These are phyloP conservation scores for Stagonosporopsis chrysanthemi DNA, from an alignment of 2,329 filamentous ascomycete species.

Conservation along the genomic window DNA sequence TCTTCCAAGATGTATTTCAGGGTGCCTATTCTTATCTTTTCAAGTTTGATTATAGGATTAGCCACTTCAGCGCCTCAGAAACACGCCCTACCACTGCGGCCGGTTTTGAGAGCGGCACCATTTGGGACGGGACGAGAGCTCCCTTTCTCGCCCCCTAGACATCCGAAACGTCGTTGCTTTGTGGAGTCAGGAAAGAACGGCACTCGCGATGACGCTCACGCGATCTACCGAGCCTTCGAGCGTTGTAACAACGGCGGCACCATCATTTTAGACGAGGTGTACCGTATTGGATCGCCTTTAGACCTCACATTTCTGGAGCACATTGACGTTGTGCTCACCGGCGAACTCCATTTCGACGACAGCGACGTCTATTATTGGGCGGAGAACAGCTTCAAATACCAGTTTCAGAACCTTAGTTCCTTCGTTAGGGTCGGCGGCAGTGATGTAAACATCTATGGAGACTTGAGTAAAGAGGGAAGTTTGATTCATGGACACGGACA, in stretches of 20 bases:
- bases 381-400: slow-evolving; percentile 64
- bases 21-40: not conserved
- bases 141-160: slow-evolving; percentile 6
- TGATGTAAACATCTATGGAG: slow-evolving; percentile 69
- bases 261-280: slow-evolving; percentile 49
- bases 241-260: slow-evolving; percentile 66
- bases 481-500: slow-evolving; percentile 65
- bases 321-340: slow-evolving; percentile 59
- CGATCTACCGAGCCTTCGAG: slow-evolving; percentile 60
- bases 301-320: slow-evolving; percentile 67
- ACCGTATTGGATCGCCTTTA: slow-evolving; percentile 63
- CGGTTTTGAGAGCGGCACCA: not conserved
- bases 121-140: not conserved
- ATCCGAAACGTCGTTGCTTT: slow-evolving; percentile 10
- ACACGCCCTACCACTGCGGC: not conserved
- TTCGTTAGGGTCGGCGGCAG: slow-evolving; percentile 57
- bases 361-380: slow-evolving; percentile 69
- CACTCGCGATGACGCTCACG: slow-evolving; percentile 52
- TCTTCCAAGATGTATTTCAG: not conserved
- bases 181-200: slow-evolving; percentile 28
- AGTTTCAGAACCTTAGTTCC: slow-evolving; percentile 61
- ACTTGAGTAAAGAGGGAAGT: slow-evolving; percentile 50
- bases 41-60: not conserved
- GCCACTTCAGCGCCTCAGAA: not conserved
- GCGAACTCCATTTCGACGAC: slow-evolving; percentile 65